Base-by-base conservation (phyloP, 305 asterid genomes). In the Striga hermonthica region DNA sequence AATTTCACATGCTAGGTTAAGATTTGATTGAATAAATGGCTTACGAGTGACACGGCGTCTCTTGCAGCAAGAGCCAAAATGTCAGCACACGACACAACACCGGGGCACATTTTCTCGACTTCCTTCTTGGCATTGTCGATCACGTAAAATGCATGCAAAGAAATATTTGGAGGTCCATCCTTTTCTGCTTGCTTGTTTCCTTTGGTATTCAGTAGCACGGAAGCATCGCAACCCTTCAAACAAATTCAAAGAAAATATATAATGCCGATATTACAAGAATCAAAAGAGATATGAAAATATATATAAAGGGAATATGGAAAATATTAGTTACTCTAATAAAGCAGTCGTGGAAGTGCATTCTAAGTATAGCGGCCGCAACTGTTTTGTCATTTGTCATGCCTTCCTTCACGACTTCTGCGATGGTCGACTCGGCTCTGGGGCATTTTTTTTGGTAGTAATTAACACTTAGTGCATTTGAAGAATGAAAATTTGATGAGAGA, bases 331-430 rank as follows among this genome's bases (percentile, higher is more conserved):
- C 96, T 78, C 93, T 77, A 57, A 89, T 76, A 54, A 89, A 89
- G 63, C 95, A 89, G 67, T 89, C 96, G 61, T 89, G 96, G 83
- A 86, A 89, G 71, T 89, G 95, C 92, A 84, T 78, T 71, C 96
- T 74, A 15, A 89, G 87, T 5, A 89, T 68, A 47, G 92, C 92
- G 7, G 95, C 92, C 5, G 90, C 80, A 28, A 82, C 85, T 5
- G 79, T 84, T 62, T 68, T 79, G 70, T 89, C 95, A 56, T 79
- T 79, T 52, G 37, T 47, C 59, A 76, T 49, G 50, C 86, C 87
- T 1, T 75, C 76, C 35, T 49, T 70, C 14, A 86, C 84, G 5
- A 74, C 82, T 49, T 78, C 58, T 7, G 78, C 56, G 41, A 89
- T 66, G 0, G 55, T 63, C 34, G 74, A 34, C 45, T 89, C 96